Percentiles rank a stretch among this genome's conserved stretches.
Evolutionary conservation across 164 flowering plant genomes (phyloP).

Genomic region (Nymphaea colorata): DNA sequence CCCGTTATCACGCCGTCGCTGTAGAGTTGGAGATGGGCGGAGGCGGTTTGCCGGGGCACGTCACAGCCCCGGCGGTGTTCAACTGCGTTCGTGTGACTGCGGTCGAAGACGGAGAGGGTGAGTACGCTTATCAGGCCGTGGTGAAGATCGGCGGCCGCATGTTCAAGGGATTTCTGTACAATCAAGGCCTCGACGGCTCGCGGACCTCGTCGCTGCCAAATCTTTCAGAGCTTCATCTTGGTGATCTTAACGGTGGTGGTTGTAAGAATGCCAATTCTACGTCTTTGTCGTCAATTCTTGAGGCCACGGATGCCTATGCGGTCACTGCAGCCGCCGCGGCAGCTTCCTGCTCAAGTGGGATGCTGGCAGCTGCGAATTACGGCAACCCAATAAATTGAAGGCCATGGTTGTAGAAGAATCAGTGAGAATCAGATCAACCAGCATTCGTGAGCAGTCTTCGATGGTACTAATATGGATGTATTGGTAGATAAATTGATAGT

Average conservation of each 20-base stretch:
- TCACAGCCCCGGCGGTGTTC: constrained; percentile 41
- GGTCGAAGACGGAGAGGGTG: constrained; percentile 48
- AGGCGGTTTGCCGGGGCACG: constrained; percentile 34
- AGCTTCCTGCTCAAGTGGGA: constrained; percentile 34
- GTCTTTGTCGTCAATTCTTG: constrained; percentile 43
- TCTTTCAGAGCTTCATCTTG: constrained; percentile 75
- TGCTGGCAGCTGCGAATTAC: constrained; percentile 51
- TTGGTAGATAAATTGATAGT: neutral
- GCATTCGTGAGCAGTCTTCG: neutral
- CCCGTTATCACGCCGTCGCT: too few relatives aligned
- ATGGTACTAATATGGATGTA: too few relatives aligned
- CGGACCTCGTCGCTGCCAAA: constrained; percentile 35
- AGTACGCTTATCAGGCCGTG: constrained; percentile 55
- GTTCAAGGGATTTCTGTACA: constrained; percentile 61
- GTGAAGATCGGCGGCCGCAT: constrained; percentile 60
- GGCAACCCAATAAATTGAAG: constrained; percentile 55
- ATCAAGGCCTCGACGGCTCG: constrained; percentile 43
- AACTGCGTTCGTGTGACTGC: constrained; percentile 48
- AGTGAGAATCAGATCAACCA: neutral
- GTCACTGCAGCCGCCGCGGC: constrained; percentile 5
- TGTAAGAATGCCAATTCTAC: constrained; percentile 18
- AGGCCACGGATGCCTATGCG: constrained; percentile 41
- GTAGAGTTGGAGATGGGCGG: neutral
- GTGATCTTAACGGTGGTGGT: constrained; percentile 30
- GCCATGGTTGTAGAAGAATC: neutral